These are phyloP conservation scores for Apiotrichum brassicae DNA, from an alignment of 1,284 basidiomycete genomes.

Conservation along the genomic window DNA sequence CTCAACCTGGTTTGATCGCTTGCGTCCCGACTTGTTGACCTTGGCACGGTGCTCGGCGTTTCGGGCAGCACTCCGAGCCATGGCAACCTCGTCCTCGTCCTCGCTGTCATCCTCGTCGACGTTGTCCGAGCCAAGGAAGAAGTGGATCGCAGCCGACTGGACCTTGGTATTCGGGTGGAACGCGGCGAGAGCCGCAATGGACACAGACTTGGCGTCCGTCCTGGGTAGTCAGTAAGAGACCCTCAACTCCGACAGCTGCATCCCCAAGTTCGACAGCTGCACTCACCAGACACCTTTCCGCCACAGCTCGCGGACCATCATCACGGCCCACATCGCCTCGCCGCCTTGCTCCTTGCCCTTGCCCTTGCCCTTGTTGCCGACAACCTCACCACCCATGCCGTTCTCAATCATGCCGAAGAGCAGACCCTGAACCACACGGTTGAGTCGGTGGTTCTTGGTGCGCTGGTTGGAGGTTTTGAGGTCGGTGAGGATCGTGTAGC, in stretches of 20 bases:
- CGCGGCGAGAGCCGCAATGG: constrained; percentile 85
- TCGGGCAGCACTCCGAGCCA: constrained; percentile 58
- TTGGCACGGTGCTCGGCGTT: constrained; percentile 72
- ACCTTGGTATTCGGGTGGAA: constrained; percentile 94
- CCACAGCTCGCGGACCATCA: constrained; percentile 92
- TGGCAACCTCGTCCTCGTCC: constrained; percentile 59
- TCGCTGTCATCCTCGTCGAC: constrained; percentile 62
- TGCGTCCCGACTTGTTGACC: constrained; percentile 87
- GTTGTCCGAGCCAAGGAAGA: constrained; percentile 83
- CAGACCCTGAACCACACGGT: constrained; percentile 92
- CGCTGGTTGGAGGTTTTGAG: constrained; percentile 85
- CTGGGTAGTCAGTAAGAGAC: constrained; percentile 47
- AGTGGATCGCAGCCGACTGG: constrained; percentile 92
- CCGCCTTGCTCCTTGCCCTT: constrained; percentile 54
- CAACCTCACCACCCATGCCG: constrained; percentile 71
- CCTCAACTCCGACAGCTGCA: no score
- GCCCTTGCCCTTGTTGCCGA: constrained; percentile 65
- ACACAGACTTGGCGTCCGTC: constrained; percentile 88
- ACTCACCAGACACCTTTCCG: constrained; percentile 81
- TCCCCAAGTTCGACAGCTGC: no score
- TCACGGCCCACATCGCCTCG: constrained; percentile 97
- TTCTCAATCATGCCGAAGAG: constrained; percentile 93
- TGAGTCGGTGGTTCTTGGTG: constrained; percentile 90
- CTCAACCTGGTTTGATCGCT: constrained; percentile 56
- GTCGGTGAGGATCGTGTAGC: constrained; percentile 93